phyloP scores from a whole-genome alignment of 2,329 filamentous ascomycete genomes.

The Venturia carpophila region DNA sequence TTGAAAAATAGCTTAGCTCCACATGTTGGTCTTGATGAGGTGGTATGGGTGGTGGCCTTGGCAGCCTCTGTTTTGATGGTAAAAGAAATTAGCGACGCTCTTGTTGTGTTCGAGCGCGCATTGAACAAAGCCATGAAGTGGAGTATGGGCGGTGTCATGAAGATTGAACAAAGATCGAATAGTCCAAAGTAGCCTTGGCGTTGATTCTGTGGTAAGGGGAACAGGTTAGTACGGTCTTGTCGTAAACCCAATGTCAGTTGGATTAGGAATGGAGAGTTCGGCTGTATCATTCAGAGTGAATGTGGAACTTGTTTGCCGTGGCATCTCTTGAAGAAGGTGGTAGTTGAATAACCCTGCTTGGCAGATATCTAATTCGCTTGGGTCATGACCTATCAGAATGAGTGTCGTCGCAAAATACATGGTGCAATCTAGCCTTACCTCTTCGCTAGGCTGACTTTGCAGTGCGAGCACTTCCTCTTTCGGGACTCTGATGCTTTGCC shows the following conservation, averaged over 20 bases:
- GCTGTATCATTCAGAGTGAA: background rate
- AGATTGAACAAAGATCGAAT: background rate
- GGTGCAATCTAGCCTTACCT: background rate
- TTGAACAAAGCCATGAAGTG: background rate
- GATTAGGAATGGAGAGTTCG: no score
- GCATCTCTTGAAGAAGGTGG: background rate
- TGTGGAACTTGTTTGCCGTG: background rate
- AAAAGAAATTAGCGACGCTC: background rate
- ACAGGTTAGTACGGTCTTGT: background rate
- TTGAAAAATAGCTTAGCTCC: background rate
- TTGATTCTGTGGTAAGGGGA: background rate
- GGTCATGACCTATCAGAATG: background rate
- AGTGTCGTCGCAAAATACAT: background rate
- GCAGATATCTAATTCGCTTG: background rate
- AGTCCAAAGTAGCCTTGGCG: background rate
- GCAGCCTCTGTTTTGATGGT: background rate
- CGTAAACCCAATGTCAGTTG: background rate
- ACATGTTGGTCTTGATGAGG: background rate
- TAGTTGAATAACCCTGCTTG: background rate
- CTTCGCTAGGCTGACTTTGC: background rate
- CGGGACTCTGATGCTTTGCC: background rate
- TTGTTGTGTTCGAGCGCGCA: background rate
- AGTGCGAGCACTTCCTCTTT: no score
- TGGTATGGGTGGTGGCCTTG: background rate
- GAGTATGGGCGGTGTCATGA: background rate